These are phyloP conservation scores for Durusdinium trenchii DNA, from an alignment of 73 alveolate genomes.

Conservation along the genomic window DNA sequence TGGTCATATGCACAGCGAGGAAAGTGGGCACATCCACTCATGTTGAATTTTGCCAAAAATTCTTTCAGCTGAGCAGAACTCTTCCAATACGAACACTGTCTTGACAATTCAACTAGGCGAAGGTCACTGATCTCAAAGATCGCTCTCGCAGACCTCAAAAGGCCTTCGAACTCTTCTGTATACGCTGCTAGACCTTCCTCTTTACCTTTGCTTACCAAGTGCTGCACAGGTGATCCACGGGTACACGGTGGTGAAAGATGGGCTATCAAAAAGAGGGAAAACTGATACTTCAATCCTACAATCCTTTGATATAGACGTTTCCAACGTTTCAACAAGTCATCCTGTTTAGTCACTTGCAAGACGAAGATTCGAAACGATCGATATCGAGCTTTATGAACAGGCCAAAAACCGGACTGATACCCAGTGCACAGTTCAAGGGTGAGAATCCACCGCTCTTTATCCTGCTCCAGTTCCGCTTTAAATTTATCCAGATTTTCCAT, in stretches of 20 bases:
- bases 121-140: too few relatives aligned
- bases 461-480: too few relatives aligned
- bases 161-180: too few relatives aligned
- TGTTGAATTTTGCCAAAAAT: too few relatives aligned
- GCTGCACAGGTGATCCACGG: not conserved
- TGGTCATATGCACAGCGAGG: too few relatives aligned
- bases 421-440: not conserved
- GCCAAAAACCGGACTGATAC: not conserved
- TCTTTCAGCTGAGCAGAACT: too few relatives aligned
- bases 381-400: not conserved
- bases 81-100: too few relatives aligned
- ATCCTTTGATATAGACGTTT: not conserved
- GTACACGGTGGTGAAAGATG: not conserved
- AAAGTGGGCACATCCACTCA: too few relatives aligned
- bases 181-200: too few relatives aligned
- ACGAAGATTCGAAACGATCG: not conserved
- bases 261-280: not conserved
- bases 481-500: not conserved
- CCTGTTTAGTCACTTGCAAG: not conserved
- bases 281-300: not conserved
- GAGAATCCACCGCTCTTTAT: not conserved
- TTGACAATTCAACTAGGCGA: too few relatives aligned
- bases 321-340: not conserved
- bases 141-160: too few relatives aligned
- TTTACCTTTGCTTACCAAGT: too few relatives aligned